A percentile compares a stretch with the other conserved stretches of the same genome.
Conservation (phyloP, 129 eudicot species). For the Mikania micrantha region DNA sequence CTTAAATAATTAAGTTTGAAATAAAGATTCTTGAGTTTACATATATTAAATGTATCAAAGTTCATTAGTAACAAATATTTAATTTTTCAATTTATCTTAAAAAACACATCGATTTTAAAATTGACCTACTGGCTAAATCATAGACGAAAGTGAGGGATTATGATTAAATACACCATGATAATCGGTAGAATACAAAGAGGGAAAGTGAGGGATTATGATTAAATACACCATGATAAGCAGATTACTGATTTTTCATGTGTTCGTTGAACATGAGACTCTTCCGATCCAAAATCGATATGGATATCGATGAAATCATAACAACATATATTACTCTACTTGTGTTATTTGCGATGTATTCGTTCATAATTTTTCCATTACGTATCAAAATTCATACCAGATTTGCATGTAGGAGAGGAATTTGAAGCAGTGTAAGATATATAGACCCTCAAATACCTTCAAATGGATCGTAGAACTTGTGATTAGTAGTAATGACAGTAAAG, state of each 20-base stretch:
- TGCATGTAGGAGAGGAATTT: not conserved
- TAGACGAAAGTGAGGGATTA: no score
- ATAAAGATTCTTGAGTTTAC: not conserved
- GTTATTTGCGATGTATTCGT: no score
- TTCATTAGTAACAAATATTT: not conserved
- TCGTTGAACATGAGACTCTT: not conserved
- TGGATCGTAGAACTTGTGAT: conserved; percentile 1
- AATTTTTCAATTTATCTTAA: not conserved
- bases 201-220: not conserved
- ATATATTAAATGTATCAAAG: not conserved
- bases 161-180: no score
- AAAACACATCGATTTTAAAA: not conserved
- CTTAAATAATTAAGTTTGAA: not conserved
- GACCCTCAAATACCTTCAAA: not conserved
- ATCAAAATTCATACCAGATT: not conserved
- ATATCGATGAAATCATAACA: not conserved
- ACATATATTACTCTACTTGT: not conserved
- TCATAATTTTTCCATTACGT: not conserved
- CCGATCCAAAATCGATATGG: not conserved
- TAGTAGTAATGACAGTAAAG: not conserved
- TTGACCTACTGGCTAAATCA: not conserved
- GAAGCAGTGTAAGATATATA: not conserved
- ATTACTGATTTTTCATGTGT: no score
- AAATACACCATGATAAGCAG: no score
- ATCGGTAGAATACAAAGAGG: not conserved